These are phyloP conservation scores for Myochromella boudieri DNA, from an alignment of 768 basidiomycete species.

Conservation along the genomic window DNA sequence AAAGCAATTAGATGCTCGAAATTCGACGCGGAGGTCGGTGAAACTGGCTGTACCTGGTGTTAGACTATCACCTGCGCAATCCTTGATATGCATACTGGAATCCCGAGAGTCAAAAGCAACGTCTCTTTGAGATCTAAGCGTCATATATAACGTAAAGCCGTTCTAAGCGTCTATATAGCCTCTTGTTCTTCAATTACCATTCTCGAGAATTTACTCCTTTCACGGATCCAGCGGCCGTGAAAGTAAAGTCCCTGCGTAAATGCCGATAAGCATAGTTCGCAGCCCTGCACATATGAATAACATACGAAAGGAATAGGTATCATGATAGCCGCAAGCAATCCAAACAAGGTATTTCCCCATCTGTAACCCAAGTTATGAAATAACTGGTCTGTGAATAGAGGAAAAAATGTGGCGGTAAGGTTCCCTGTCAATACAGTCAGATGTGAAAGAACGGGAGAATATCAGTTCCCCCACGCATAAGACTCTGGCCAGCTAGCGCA, in stretches of 20 bases:
- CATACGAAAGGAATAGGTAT: conserved; percentile 63
- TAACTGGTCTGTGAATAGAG: conserved; percentile 64
- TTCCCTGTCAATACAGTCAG: conserved; percentile 32
- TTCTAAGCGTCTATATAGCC: no score
- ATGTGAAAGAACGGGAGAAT: neutral
- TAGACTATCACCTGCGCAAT: no score
- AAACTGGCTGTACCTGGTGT: no score
- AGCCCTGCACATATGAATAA: conserved; percentile 7
- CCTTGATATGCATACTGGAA: no score
- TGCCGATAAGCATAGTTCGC: neutral
- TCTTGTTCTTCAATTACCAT: conserved; percentile 30
- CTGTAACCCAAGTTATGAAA: conserved; percentile 52
- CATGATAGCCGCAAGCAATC: conserved; percentile 49
- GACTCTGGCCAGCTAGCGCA: conserved; percentile 68
- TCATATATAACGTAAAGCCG: no score
- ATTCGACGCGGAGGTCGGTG: no score
- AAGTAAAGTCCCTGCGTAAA: conserved; percentile 38
- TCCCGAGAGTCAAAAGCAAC: no score
- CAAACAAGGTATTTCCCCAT: conserved; percentile 63
- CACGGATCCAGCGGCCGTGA: conserved; percentile 40
- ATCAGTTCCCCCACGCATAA: conserved; percentile 41
- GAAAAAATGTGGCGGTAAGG: conserved; percentile 53
- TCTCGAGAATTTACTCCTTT: conserved; percentile 39
- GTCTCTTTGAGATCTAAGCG: no score
- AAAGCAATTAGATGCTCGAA: no score